These are phyloP conservation scores for Hippophae tibetana DNA, from an alignment of 306 rosid species.

Conservation along the genomic window DNA sequence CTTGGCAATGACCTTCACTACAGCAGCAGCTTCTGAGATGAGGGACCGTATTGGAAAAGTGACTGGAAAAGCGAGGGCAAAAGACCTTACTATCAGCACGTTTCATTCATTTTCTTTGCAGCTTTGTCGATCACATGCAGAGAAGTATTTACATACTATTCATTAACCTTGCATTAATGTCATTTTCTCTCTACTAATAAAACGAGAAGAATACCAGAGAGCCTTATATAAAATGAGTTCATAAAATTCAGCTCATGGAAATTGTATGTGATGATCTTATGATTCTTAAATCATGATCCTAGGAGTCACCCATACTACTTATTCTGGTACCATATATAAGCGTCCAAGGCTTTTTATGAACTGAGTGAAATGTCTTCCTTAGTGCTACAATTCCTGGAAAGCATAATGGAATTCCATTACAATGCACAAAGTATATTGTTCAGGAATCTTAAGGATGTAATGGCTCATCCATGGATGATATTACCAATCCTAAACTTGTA, in stretches of 20 bases:
- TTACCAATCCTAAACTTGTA: no score
- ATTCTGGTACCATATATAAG: neutral
- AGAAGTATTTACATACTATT: slow-evolving; percentile 44
- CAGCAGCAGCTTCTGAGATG: slow-evolving; percentile 96
- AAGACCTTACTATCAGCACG: slow-evolving; percentile 83
- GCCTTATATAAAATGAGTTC: no score
- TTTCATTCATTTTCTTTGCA: slow-evolving; percentile 97
- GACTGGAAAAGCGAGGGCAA: slow-evolving; percentile 68
- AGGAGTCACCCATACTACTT: no score
- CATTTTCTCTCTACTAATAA: no score
- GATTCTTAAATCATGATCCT: no score
- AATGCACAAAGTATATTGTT: no score
- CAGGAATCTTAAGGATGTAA: no score
- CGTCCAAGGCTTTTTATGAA: no score
- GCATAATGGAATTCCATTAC: neutral
- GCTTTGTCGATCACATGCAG: slow-evolving; percentile 86
- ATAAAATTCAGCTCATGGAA: no score
- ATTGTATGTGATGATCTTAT: no score
- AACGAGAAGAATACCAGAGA: no score
- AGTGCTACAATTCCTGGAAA: neutral
- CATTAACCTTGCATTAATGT: neutral
- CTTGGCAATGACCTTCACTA: slow-evolving; percentile 93
- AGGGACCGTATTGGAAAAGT: slow-evolving; percentile 81
- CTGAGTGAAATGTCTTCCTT: neutral
- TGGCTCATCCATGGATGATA: no score